A percentile compares a stretch with the other conserved stretches of the same genome.
These are phyloP conservation scores for Globisporangium radiosum DNA, from an alignment of 352 stramenopile species.

Conservation along the genomic window DNA sequence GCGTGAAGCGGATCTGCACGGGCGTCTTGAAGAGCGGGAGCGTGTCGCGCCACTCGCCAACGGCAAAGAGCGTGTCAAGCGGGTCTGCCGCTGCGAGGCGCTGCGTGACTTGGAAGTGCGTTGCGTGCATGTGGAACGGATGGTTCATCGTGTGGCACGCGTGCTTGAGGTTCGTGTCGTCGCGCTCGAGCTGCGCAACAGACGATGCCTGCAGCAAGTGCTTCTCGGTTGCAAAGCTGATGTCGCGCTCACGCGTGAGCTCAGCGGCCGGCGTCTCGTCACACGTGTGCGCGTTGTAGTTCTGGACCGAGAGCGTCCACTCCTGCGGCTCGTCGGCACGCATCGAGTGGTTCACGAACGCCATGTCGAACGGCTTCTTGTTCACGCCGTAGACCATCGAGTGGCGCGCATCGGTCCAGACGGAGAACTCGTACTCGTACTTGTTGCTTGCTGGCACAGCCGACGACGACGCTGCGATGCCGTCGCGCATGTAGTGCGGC, in stretches of 20 bases:
- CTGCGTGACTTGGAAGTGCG: constrained; percentile 61
- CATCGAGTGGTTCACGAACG: constrained; percentile 64
- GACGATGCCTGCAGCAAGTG: constrained; percentile 14
- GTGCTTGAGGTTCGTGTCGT: constrained; percentile 9
- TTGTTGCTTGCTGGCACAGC: constrained; percentile 27
- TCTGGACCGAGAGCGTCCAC: constrained; percentile 54
- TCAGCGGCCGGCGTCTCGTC: constrained; percentile 20
- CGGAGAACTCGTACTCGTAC: constrained; percentile 72
- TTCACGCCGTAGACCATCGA: constrained; percentile 60
- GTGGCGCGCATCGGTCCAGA: constrained; percentile 46
- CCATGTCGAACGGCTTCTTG: constrained; percentile 33
- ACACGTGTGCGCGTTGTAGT: constrained; percentile 36
- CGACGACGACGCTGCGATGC: constrained; percentile 10
- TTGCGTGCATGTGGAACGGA: constrained; percentile 75
- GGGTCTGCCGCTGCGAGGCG: constrained; percentile 38
- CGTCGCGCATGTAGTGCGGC: constrained; percentile 55
- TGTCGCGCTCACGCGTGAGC: constrained; percentile 10
- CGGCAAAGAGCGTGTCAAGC: constrained; percentile 43
- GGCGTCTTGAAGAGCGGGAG: constrained; percentile 60
- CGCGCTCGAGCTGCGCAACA: constrained; percentile 5
- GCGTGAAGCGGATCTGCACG: constrained; percentile 63
- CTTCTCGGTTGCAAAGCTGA: constrained; percentile 25
- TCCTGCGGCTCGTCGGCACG: constrained; percentile 57
- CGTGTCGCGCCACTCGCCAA: constrained; percentile 75
- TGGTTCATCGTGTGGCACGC: constrained; percentile 70